Base-by-base conservation (phyloP, 805 yeast species). In the Pichia pseudocactophila region DNA sequence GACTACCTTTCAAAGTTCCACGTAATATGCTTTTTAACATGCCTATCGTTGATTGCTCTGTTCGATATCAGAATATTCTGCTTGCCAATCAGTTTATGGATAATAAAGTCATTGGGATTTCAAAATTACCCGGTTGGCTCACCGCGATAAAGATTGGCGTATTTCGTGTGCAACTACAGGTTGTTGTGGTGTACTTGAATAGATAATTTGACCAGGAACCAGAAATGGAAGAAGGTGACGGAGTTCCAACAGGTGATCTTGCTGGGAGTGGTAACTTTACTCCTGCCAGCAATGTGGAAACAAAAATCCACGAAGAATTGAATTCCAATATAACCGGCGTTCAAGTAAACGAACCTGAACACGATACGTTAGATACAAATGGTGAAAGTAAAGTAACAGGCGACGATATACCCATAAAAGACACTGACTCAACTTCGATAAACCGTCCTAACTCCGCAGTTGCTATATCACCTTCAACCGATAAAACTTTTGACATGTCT, bases 1-100 rank as follows among this genome's bases (percentile, higher is more conserved):
- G 12, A 1, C 50, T 33, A 2, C 52, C 36, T 4, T 45, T 42
- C 26, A 43, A 22, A 15, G 41, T 36, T 11, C 42, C 37, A 8
- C 36, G 39, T 10, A 32, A 16, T 7, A 40, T 7, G 30, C 39
- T 44, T 39, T 35, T 43, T 4, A 28, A 28, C 11, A 28, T n/a
- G 6, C 13, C 13, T 13, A 28, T 28, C 12, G 12, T 26, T 28
- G 15, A 11, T 28, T 28, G 31, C 6, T 28, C 11, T 28, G 25
- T 22, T 6, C 8, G 8, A 22, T 22, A 8, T 8, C 5, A 6
- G 25, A 8, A 22, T 6, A 22, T 22, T 8, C 25, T n/a, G n/a
- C n/a, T n/a, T n/a, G n/a, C n/a, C n/a, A n/a, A n/a, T n/a, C n/a
- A n/a, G n/a, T n/a, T n/a, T n/a, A n/a, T n/a, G n/a, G n/a, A n/a